Evolutionary conservation across 2,329 filamentous ascomycete genomes (phyloP).

Genomic region (Escovopsis sp.): DNA sequence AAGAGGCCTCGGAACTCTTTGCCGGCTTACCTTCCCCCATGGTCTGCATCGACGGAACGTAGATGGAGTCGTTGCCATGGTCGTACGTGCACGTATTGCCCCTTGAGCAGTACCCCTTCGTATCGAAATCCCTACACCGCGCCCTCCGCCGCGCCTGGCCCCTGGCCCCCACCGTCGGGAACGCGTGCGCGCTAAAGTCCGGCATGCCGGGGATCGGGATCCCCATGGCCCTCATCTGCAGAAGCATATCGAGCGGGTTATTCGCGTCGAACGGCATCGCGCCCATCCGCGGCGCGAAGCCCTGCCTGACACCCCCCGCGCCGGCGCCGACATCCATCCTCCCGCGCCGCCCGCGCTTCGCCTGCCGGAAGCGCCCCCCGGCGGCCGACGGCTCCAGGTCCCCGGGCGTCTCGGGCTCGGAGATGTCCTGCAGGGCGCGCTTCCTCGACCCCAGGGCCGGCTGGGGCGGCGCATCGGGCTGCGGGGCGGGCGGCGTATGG

Average conservation of each 20-base stretch:
- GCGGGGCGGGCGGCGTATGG: constrained; percentile 1
- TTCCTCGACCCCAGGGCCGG: constrained; percentile 15
- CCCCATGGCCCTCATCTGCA: constrained; percentile 46
- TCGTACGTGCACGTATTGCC: constrained; percentile 55
- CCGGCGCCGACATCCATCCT: constrained; percentile 13
- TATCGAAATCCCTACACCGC: constrained; percentile 55
- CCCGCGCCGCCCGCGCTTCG: constrained; percentile 33
- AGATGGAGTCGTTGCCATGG: constrained; percentile 42
- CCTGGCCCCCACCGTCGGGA: constrained; percentile 9
- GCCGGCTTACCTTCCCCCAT: constrained; percentile 14
- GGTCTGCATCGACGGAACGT: constrained; percentile 15
- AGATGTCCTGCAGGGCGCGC: constrained; percentile 21
- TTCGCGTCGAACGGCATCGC: constrained; percentile 41
- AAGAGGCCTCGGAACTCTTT: too few relatives aligned
- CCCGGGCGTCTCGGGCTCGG: constrained; percentile 9
- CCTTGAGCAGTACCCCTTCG: constrained; percentile 55
- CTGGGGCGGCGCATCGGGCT: neutral
- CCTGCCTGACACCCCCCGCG: constrained; percentile 8
- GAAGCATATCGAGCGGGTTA: constrained; percentile 45
- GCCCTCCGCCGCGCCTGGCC: constrained; percentile 23
- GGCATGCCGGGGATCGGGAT: constrained; percentile 27
- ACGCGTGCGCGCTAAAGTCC: constrained; percentile 18
- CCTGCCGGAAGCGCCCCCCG: constrained; percentile 41
- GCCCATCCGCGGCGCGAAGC: constrained; percentile 5
- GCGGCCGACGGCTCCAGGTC: constrained; percentile 11